Conservation (phyloP, 768 basidiomycete genomes). For the Pulveroboletus ravenelii region DNA sequence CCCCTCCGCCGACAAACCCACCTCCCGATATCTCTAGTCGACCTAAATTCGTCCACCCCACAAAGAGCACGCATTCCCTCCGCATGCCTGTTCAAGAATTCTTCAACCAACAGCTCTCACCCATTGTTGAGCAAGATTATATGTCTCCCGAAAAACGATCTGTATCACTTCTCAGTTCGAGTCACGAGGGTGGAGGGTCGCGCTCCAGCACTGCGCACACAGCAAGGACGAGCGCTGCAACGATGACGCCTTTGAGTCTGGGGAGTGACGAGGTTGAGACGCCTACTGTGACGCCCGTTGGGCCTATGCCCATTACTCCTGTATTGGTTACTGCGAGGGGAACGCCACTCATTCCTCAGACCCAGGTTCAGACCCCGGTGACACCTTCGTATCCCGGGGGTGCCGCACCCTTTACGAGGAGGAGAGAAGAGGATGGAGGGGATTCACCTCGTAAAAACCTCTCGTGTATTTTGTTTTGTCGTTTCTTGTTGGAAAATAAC, state of each 20-base stretch:
- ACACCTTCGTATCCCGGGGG: slow-evolving; percentile 20
- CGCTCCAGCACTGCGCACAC: slow-evolving; percentile 28
- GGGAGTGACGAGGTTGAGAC: slow-evolving; percentile 14
- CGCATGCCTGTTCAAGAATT: slow-evolving; percentile 34
- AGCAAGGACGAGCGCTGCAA: slow-evolving; percentile 30
- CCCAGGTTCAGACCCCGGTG: slow-evolving; percentile 19
- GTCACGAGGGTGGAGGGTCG: slow-evolving; percentile 23
- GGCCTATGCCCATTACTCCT: slow-evolving; percentile 27
- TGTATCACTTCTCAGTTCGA: slow-evolving; percentile 29
- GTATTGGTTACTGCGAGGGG: slow-evolving; percentile 18
- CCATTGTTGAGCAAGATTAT: slow-evolving; percentile 64
- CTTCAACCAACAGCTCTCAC: slow-evolving; percentile 47
- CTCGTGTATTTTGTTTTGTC: not conserved
- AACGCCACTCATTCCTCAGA: slow-evolving; percentile 7
- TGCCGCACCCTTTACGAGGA: slow-evolving; percentile 21
- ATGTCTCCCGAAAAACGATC: slow-evolving; percentile 46
- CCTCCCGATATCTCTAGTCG: slow-evolving; percentile 26
- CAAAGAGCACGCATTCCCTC: slow-evolving; percentile 41
- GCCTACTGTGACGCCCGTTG: slow-evolving; percentile 28
- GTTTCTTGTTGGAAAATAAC: not conserved
- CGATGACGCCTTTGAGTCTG: slow-evolving; percentile 26
- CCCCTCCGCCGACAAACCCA: slow-evolving; percentile 29
- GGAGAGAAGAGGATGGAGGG: slow-evolving; percentile 26
- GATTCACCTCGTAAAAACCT: slow-evolving; percentile 40
- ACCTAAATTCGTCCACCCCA: slow-evolving; percentile 30